phyloP scores from a whole-genome alignment of 2,329 filamentous ascomycete species.

The Tolypocladium cylindrosporum region DNA sequence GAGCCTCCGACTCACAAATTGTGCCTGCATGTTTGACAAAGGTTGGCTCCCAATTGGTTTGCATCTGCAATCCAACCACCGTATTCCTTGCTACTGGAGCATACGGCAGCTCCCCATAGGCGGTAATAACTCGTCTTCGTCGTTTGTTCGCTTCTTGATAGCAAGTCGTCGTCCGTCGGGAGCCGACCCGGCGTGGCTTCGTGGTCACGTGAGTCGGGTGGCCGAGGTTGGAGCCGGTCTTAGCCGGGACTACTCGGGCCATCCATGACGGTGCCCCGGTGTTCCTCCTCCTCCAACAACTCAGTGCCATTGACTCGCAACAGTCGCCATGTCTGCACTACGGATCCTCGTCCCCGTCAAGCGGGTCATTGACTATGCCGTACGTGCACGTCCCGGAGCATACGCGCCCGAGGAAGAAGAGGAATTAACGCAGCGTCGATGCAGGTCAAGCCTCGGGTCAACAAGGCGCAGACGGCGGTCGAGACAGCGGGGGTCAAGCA shows the following conservation, averaged over 20 bases:
- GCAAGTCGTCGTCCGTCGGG: background rate
- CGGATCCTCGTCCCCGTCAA: constrained; percentile 74
- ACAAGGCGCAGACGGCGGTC: constrained; percentile 71
- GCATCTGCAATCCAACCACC: background rate
- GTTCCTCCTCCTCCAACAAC: constrained; percentile 1
- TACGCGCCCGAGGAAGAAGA: background rate
- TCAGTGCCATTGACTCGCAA: constrained; percentile 13
- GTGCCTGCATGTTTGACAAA: background rate
- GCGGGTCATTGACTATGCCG: constrained; percentile 80
- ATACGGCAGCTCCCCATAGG: background rate
- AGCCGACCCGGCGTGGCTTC: background rate
- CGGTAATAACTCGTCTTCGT: background rate
- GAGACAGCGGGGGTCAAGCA: constrained; percentile 92
- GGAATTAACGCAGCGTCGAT: constrained; percentile 5
- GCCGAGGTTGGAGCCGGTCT: constrained; percentile 33
- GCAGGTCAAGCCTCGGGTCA: constrained; percentile 59
- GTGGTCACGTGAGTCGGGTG: constrained; percentile 23
- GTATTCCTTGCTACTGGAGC: background rate
- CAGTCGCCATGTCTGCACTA: constrained; percentile 46
- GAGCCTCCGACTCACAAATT: background rate
- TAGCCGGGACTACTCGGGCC: constrained; percentile 26
- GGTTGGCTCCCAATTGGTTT: background rate
- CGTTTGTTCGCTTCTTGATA: background rate
- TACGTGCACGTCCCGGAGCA: constrained; percentile 28
- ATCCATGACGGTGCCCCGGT: background rate